Evolutionary conservation across 352 stramenopile genomes (phyloP), one percentile per base, ranked within the genome.

Genomic region (Pilasporangium apinafurcum): DNA sequence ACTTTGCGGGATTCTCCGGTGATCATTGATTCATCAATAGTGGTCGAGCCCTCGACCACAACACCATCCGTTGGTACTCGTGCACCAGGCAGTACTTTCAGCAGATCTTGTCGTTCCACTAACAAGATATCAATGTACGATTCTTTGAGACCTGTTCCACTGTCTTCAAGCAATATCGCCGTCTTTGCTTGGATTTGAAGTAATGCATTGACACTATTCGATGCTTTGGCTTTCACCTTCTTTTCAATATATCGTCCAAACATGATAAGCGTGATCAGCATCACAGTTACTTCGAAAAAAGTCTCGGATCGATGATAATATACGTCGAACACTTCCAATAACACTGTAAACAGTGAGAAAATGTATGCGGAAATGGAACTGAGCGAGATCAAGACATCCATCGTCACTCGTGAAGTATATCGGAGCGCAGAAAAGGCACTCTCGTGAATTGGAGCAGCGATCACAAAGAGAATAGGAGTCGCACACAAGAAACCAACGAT

Each of bases 141-240:
- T 38, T 89, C 79, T 32, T 79, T 73, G 35, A 65, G 43, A 4
- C 33, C 28, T 26, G 31, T 49, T 29, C 36, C 39, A 8, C 59
- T 45, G 0, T 53, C 52, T 21, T 87, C 77, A 16, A 98, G 56
- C 43, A 98, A 64, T 29, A 95, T 93, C 9, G 95, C 95, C 1
- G 74, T 93, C 53, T 88, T 88, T 25, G 76, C 70, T 44, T 91
- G 74, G 48, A 87, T 81, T 12, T 69, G 65, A 25, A 87, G 44
- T 25, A 91, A 53, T 18, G 66, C 64, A 34, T 86, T 71, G 16
- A 91, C 59, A 28, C 70, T 87, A 46, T 76, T 79, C 6, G 79
- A 84, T 12, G 79, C 77, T 37, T 63, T 71, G 6, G 70, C 59
- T 49, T 88, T 88, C 17, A 81, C 77, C 17, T 71, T 65, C 31